Evolutionary conservation across 164 flowering plant species (phyloP).

Genomic region (Santalum album): DNA sequence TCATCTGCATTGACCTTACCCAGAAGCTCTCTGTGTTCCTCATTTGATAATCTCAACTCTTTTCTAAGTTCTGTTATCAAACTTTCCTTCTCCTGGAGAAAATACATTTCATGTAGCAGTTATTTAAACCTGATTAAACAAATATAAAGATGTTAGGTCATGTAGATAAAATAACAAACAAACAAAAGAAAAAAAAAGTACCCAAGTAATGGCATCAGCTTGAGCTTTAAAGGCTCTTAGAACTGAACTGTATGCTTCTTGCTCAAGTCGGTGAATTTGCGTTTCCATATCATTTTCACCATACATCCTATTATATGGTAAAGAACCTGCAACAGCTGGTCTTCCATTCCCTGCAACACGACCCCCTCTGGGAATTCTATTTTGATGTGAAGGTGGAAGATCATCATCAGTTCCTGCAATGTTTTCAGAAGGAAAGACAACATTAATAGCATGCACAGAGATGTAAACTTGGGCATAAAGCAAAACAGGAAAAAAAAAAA

Average conservation of each 20-base stretch:
- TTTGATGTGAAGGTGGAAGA: constrained; percentile 79
- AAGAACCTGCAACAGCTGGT: constrained; percentile 39
- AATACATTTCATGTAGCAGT: constrained; percentile 16
- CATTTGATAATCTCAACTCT: constrained; percentile 37
- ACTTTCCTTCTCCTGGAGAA: constrained; percentile 40
- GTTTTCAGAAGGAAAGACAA: neutral
- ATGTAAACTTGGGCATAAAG: neutral
- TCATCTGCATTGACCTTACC: constrained; percentile 34
- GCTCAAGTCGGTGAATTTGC: constrained; percentile 68
- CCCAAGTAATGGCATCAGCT: constrained; percentile 70
- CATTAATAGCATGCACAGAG: neutral
- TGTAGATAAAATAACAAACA: too few relatives aligned
- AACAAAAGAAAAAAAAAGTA: constrained; percentile 20
- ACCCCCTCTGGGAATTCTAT: constrained; percentile 54
- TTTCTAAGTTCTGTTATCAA: constrained; percentile 41
- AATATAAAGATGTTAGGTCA: constrained; percentile 8
- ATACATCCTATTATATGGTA: constrained; percentile 45
- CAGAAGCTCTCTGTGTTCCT: constrained; percentile 41
- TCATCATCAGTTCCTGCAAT: constrained; percentile 68
- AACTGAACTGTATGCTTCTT: constrained; percentile 71
- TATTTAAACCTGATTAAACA: constrained; percentile 18
- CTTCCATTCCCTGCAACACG: constrained; percentile 70
- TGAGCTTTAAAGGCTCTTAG: constrained; percentile 70
- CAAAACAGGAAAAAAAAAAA: too few relatives aligned
- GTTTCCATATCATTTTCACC: constrained; percentile 64